Evolutionary conservation across 768 basidiomycete species (phyloP).

Genomic region (Trichaptum fuscoviolaceum): DNA sequence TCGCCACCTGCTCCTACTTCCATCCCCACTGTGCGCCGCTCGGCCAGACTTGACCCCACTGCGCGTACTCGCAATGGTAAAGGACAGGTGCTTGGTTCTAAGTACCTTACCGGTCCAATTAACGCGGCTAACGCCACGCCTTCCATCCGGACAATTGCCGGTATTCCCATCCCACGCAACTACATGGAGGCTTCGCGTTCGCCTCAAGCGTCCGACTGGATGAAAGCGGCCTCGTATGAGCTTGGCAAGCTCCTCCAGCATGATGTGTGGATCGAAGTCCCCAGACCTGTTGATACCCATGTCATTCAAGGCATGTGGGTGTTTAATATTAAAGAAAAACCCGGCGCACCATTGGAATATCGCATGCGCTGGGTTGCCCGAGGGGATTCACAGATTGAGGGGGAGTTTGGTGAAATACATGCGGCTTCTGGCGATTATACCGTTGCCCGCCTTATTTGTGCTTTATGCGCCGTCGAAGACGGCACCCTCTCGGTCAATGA

Average conservation of each 20-base stretch:
- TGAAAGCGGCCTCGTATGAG: conserved; percentile 19
- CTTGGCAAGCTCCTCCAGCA: conserved; percentile 13
- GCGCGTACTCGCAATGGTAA: neutral
- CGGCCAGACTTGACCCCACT: neutral
- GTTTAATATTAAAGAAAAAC: conserved; percentile 23
- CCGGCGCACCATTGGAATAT: conserved; percentile 21
- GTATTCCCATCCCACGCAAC: conserved; percentile 9
- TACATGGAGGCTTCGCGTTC: conserved; percentile 18
- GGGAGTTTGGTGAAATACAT: conserved; percentile 37
- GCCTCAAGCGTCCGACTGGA: conserved; percentile 18
- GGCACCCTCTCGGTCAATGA: conserved; percentile 37
- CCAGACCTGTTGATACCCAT: conserved; percentile 17
- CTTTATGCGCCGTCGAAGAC: conserved; percentile 27
- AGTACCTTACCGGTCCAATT: neutral
- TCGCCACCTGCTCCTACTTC: neutral
- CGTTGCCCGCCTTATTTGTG: conserved; percentile 24
- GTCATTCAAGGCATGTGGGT: conserved; percentile 24
- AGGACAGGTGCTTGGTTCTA: neutral
- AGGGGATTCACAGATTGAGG: conserved; percentile 37
- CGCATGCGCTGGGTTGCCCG: conserved; percentile 38
- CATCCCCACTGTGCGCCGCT: neutral
- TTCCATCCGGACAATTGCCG: neutral
- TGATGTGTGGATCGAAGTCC: conserved; percentile 16
- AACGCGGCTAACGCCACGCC: neutral
- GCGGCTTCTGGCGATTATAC: conserved; percentile 19